Evolutionary conservation across 345 rosid genomes (phyloP).

Genomic region (Linum usitatissimum): DNA sequence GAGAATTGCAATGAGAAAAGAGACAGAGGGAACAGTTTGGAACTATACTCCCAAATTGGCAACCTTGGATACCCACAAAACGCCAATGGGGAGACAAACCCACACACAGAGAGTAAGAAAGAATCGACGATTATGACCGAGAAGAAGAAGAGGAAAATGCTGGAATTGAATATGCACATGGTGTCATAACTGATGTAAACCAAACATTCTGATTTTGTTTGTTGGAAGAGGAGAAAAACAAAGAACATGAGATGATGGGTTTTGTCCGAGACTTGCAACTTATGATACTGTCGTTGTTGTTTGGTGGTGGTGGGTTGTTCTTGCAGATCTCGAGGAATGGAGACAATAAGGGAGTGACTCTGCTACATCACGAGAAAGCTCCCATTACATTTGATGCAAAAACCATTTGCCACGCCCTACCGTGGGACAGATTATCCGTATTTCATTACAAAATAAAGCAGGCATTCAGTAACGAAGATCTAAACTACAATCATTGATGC

Average conservation of each 20-base stretch:
- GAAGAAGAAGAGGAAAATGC: neutral
- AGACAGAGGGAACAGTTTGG: neutral
- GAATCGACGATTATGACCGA: no score
- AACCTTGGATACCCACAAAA: conserved; percentile 15
- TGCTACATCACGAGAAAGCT: neutral
- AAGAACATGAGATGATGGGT: no score
- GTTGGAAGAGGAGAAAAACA: no score
- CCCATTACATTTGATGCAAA: neutral
- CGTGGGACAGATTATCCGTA: neutral
- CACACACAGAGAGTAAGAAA: conserved; percentile 1
- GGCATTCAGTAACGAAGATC: no score
- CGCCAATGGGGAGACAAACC: neutral
- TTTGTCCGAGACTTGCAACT: neutral
- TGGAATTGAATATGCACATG: no score
- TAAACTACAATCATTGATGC: no score
- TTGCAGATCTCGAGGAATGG: neutral
- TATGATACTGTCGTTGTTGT: neutral
- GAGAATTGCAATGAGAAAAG: neutral
- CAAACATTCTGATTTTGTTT: neutral
- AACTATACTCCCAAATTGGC: neutral
- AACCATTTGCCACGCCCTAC: no score
- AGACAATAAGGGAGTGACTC: neutral
- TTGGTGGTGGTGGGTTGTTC: neutral
- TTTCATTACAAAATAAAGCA: no score
- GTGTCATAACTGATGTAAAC: no score